phyloP scores from a whole-genome alignment of 768 basidiomycete species.

The Naganishia antarctica region DNA sequence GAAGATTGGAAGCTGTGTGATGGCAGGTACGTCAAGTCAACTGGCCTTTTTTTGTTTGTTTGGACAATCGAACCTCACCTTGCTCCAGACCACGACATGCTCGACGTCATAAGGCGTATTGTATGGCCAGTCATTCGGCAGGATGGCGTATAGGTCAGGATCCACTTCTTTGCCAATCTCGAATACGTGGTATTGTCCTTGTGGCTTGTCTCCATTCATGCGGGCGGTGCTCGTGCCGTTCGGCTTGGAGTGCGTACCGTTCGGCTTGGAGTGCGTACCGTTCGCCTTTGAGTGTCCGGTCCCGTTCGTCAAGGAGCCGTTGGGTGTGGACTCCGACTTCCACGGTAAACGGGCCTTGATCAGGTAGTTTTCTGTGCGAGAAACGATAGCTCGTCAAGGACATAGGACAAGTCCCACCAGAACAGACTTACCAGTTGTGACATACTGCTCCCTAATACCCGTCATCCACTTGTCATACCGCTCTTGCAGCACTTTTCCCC shows the following conservation, averaged over 20 bases:
- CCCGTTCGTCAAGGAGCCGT: not conserved
- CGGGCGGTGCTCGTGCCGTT: not conserved
- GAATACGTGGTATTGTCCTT: slow-evolving; percentile 7
- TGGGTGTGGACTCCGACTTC: slow-evolving; percentile 15
- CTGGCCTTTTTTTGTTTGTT: not conserved
- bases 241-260: not conserved
- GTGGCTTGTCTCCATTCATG: too few species aligned
- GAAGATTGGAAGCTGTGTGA: slow-evolving; percentile 41
- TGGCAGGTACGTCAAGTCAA: slow-evolving; percentile 8
- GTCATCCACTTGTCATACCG: slow-evolving; percentile 42
- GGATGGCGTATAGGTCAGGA: slow-evolving; percentile 35
- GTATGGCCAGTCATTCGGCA: slow-evolving; percentile 49
- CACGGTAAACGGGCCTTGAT: slow-evolving; percentile 41
- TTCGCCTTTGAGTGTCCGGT: not conserved
- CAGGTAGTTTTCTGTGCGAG: slow-evolving; percentile 40
- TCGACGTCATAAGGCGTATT: slow-evolving; percentile 41
- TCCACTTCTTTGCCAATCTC: slow-evolving; percentile 31
- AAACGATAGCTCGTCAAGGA: not conserved
- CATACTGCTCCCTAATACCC: slow-evolving; percentile 37
- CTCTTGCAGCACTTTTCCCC: slow-evolving; percentile 17
- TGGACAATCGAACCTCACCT: slow-evolving; percentile 34
- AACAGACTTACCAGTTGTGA: slow-evolving; percentile 39
- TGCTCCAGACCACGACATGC: slow-evolving; percentile 46
- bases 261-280: not conserved
- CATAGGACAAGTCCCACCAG: not conserved